A percentile compares a stretch with the other conserved stretches of the same genome.
phyloP scores from a whole-genome alignment of 2,329 filamentous ascomycete genomes.

The Elsinoe perseae region DNA sequence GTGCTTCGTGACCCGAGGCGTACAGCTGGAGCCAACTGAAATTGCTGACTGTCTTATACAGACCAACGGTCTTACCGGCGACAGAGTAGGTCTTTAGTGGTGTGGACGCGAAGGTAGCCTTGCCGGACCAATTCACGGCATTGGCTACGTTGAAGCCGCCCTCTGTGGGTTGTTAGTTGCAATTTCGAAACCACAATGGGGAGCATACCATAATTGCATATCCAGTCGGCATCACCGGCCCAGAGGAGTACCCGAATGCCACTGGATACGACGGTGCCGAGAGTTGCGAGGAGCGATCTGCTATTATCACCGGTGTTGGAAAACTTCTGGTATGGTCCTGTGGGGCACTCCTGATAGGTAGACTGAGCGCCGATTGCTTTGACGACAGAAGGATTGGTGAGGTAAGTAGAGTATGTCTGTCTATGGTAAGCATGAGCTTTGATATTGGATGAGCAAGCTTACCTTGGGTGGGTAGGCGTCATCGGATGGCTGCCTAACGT shows the following conservation, averaged over 20 bases:
- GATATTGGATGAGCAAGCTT: neutral
- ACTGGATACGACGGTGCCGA: slow-evolving; percentile 8
- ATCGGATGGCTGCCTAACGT: slow-evolving; percentile 36
- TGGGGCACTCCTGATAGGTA: slow-evolving; percentile 34
- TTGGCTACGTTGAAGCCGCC: slow-evolving; percentile 41
- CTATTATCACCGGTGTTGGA: slow-evolving; percentile 35
- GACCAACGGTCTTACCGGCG: slow-evolving; percentile 40
- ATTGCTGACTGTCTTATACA: slow-evolving; percentile 46
- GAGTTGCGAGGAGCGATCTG: slow-evolving; percentile 3
- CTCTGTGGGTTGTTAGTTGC: slow-evolving; percentile 19
- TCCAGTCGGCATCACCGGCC: slow-evolving; percentile 52
- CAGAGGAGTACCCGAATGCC: slow-evolving; percentile 46
- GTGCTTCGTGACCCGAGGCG: slow-evolving; percentile 39
- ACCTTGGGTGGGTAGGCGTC: slow-evolving; percentile 33
- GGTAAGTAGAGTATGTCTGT: slow-evolving; percentile 36
- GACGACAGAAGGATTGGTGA: slow-evolving; percentile 32
- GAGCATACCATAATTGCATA: slow-evolving; percentile 45
- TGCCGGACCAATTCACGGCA: slow-evolving; percentile 35
- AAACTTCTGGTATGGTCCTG: slow-evolving; percentile 33
- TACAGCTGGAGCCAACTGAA: slow-evolving; percentile 35
- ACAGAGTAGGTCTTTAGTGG: slow-evolving; percentile 41
- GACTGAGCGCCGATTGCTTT: slow-evolving; percentile 41
- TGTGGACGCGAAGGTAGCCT: slow-evolving; percentile 35
- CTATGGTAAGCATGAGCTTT: neutral
- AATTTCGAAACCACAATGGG: neutral